Conservation (phyloP, 2,329 filamentous ascomycete genomes). For the Paecilomyces niveus region DNA sequence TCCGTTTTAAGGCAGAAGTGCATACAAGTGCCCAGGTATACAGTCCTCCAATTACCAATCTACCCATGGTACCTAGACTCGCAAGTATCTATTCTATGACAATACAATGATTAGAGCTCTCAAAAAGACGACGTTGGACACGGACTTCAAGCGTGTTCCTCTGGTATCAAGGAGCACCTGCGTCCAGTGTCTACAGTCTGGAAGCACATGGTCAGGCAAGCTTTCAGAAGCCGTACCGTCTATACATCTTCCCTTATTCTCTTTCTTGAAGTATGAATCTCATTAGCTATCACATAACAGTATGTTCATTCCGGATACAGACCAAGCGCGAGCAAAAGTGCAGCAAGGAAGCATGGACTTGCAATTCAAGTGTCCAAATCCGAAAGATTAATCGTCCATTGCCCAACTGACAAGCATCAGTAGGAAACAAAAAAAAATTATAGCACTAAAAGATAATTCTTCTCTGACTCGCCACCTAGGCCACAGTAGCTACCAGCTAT, state of each 20-base stretch:
- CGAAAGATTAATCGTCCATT: background rate
- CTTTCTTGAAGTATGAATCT: background rate
- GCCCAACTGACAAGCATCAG: background rate
- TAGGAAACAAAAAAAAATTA: background rate
- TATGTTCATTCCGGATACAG: background rate
- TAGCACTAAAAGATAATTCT: background rate
- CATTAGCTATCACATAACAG: background rate
- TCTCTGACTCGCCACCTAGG: background rate
- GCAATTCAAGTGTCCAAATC: background rate
- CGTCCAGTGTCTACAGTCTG: no score
- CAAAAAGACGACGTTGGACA: no score
- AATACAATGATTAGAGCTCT: no score
- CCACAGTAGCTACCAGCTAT: background rate
- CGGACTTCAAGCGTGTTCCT: no score
- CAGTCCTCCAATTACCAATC: no score
- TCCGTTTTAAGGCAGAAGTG: no score
- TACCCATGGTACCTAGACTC: background rate
- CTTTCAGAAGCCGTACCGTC: no score
- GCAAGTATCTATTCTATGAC: constrained; percentile 20
- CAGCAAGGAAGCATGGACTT: background rate
- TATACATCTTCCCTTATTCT: no score
- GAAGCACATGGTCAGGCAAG: no score
- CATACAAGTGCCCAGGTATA: no score
- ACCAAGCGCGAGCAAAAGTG: background rate
- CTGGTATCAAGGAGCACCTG: no score